A percentile compares a stretch with the other conserved stretches of the same genome.
Evolutionary conservation across 805 yeast species (phyloP).

Genomic region (Komagataella ulmi): DNA sequence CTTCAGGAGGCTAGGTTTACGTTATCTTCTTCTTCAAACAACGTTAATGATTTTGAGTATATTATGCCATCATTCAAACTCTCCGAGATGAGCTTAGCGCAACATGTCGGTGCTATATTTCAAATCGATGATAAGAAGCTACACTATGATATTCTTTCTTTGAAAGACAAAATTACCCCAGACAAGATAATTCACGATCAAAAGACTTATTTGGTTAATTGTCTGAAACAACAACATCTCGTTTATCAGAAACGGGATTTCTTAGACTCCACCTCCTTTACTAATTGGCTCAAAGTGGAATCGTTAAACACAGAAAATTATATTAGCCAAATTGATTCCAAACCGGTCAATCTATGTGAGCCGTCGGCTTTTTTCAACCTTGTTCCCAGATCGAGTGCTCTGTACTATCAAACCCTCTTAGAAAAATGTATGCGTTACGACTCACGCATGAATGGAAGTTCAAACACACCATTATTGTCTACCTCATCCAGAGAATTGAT

Average conservation of each 20-base stretch:
- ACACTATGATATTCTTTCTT: slow-evolving; percentile 35
- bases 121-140: slow-evolving; percentile 29
- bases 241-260: not conserved
- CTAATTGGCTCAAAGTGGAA: slow-evolving; percentile 3
- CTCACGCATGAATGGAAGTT: not conserved
- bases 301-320: slow-evolving; percentile 14
- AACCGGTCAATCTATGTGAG: slow-evolving; percentile 19
- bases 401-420: slow-evolving; percentile 2
- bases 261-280: not conserved
- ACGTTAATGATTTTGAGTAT: slow-evolving; percentile 16
- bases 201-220: slow-evolving; percentile 5
- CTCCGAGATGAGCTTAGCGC: slow-evolving; percentile 39
- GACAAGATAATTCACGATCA: not conserved
- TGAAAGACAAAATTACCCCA: not conserved
- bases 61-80: slow-evolving; percentile 37
- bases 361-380: slow-evolving; percentile 24
- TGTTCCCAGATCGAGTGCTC: slow-evolving; percentile 49
- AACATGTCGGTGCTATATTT: slow-evolving; percentile 36
- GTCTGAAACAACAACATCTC: slow-evolving; percentile 10
- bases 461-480: not conserved
- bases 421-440: not conserved
- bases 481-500: not conserved
- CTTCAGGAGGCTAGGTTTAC: slow-evolving; percentile 24
- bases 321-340: slow-evolving; percentile 16
- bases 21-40: slow-evolving; percentile 12